A percentile compares a stretch with the other conserved stretches of the same genome.
These are phyloP conservation scores for Arxiozyma heterogenica DNA, from an alignment of 1,139 yeast species.

Conservation along the genomic window DNA sequence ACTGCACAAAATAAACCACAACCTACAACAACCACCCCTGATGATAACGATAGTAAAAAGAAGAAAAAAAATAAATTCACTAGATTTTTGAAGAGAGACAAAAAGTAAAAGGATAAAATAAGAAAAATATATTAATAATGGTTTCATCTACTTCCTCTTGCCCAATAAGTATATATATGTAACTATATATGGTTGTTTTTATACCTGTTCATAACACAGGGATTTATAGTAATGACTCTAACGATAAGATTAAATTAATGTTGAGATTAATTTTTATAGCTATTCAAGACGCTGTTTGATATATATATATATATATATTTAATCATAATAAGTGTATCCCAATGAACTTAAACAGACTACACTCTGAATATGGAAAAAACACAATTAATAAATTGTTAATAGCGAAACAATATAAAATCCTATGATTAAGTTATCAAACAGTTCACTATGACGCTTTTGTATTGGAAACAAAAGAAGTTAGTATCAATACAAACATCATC, in stretches of 20 bases:
- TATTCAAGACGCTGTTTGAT: too few species aligned
- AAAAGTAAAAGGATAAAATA: background rate
- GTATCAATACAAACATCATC: background rate
- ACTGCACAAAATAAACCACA: constrained; percentile 4
- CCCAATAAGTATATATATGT: too few species aligned
- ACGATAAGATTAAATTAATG: too few species aligned
- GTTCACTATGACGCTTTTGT: background rate
- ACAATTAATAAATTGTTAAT: too few species aligned
- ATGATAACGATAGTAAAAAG: constrained; percentile 12
- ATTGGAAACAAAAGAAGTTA: too few species aligned
- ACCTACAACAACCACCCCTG: constrained; percentile 7
- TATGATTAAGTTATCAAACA: background rate
- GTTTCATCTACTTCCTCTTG: background rate
- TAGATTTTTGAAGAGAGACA: constrained; percentile 16
- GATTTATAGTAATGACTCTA: too few species aligned
- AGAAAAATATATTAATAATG: background rate
- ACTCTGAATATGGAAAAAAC: background rate
- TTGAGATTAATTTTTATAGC: too few species aligned
- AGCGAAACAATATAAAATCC: too few species aligned
- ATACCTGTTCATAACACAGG: too few species aligned
- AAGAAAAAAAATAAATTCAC: constrained; percentile 27
- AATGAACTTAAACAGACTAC: background rate
- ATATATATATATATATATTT: too few species aligned
- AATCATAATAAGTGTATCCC: background rate
- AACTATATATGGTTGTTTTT: too few species aligned